Percentiles rank a stretch among this genome's conserved stretches.
Evolutionary conservation across 179 eudicot species (phyloP).

Genomic region (Silene vulgaris): DNA sequence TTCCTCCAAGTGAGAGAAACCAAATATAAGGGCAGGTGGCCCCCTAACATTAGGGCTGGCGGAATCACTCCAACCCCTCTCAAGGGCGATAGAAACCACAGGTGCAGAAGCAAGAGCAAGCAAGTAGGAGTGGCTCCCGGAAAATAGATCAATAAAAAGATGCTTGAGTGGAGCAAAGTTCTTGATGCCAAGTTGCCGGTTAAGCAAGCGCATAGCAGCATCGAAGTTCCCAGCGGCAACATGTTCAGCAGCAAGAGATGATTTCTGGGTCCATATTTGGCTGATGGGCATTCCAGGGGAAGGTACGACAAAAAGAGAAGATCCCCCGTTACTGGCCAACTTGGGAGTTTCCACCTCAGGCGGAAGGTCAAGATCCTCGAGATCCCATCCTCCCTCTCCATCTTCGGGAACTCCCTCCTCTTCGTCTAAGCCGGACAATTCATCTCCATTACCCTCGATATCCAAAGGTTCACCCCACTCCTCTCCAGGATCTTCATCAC

Average conservation of each 20-base stretch:
- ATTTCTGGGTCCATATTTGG: conserved; percentile 79
- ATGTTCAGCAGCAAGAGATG: conserved; percentile 82
- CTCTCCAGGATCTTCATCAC: conserved; percentile 59
- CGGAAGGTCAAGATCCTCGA: conserved; percentile 87
- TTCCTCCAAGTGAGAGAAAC: conserved; percentile 73
- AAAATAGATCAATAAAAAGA: conserved; percentile 61
- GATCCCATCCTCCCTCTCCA: conserved; percentile 64
- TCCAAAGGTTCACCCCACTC: conserved; percentile 89
- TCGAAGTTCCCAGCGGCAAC: conserved; percentile 95
- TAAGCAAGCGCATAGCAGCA: conserved; percentile 78
- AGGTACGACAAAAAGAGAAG: conserved; percentile 60
- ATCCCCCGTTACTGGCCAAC: conserved; percentile 25
- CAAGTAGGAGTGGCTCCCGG: conserved; percentile 64
- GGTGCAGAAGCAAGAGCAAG: conserved; percentile 69
- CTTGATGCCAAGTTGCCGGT: conserved; percentile 68
- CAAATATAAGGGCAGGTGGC: conserved; percentile 72
- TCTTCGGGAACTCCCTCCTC: conserved; percentile 11
- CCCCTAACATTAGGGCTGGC: conserved; percentile 74
- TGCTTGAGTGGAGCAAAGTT: conserved; percentile 66
- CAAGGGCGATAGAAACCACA: conserved; percentile 56
- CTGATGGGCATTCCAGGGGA: conserved; percentile 78
- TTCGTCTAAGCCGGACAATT: conserved; percentile 31
- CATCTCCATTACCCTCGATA: conserved; percentile 55
- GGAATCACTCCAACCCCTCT: conserved; percentile 79
- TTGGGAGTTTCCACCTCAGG: conserved; percentile 76